Evolutionary conservation across 805 yeast genomes (phyloP), one percentile per base, ranked within the genome.

Genomic region (Jamesozyma rosinii): DNA sequence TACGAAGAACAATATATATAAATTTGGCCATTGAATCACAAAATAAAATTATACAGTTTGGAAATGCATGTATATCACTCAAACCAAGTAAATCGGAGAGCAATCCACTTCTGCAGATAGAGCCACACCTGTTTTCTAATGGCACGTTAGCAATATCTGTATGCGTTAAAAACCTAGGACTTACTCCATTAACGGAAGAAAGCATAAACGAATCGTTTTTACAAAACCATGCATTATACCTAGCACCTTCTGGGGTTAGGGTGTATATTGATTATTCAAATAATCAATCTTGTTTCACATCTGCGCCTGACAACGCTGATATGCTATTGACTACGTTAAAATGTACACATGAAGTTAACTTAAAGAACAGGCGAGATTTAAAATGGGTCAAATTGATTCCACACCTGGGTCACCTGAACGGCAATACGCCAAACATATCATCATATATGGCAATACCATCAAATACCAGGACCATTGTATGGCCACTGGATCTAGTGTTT

Each of bases 401-500:
- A 2, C 77, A 81, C 49, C 57, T 82, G 40, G 74, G 72, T 45
- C 88, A 81, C 55, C 66, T 82, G 48, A 81, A 80, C 58, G 83
- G 82, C 19, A 72, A 77, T 49, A 77, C 89, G 0, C 79, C 88
- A 0, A 68, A 68, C 10, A 71, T 83, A 2, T 67, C 87, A 11
- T 67, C 69, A 20, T 83, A 74, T 57, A 66, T 79, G 37, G 67
- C 65, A 40, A 66, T 71, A 0, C 77, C 76, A 3, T 69, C 67
- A 26, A 75, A 74, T 49, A 68, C 31, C 1, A 79, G 79, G 52
- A 76, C 69, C 43, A 73, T 83, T 1, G 61, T 77, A 36, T 84
- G 94, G 94, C 94, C 94, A 0, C 63, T 81, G 52, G 75, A 74
- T 37, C 63, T 83, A 18, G 81, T 89, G 52, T 67, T 75, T 44